These are phyloP conservation scores for Chimonanthus praecox DNA, from an alignment of 164 flowering plant genomes.

Conservation along the genomic window DNA sequence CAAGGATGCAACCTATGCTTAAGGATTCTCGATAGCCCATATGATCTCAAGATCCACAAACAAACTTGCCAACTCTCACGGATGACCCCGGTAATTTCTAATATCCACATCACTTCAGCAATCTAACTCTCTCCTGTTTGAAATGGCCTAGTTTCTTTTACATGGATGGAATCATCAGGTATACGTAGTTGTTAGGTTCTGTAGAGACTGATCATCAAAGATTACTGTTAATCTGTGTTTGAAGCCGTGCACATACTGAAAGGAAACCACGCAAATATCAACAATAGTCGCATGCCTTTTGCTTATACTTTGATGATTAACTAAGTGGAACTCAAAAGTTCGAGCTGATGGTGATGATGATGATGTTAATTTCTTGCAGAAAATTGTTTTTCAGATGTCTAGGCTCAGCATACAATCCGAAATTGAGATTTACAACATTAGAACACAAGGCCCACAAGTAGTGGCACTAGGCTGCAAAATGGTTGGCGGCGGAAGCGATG, in stretches of 20 bases:
- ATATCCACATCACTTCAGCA: neutral
- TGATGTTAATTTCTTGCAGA: conserved; percentile 14
- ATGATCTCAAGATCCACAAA: conserved; percentile 53
- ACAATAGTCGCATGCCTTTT: too few relatives aligned
- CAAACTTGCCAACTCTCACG: conserved; percentile 54
- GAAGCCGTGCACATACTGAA: too few relatives aligned
- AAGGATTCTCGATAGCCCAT: conserved; percentile 44
- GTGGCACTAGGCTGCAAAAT: conserved; percentile 77
- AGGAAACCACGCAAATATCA: too few relatives aligned
- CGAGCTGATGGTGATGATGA: too few relatives aligned
- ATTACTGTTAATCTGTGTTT: too few relatives aligned
- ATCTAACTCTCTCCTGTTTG: too few relatives aligned
- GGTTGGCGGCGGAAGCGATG: conserved; percentile 95
- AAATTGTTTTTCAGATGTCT: conserved; percentile 36
- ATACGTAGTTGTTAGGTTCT: too few relatives aligned
- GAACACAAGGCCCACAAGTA: conserved; percentile 40
- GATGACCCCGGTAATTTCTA: conserved; percentile 21
- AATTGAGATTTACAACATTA: conserved; percentile 23
- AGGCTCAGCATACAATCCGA: conserved; percentile 45
- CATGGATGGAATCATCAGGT: too few relatives aligned
- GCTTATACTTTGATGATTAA: too few relatives aligned
- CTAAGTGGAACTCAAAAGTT: too few relatives aligned
- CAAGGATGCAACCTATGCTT: conserved; percentile 81
- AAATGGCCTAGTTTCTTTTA: too few relatives aligned
- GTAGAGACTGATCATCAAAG: too few relatives aligned